phyloP scores from a whole-genome alignment of 768 basidiomycete genomes.

The Tulasnella sp. region DNA sequence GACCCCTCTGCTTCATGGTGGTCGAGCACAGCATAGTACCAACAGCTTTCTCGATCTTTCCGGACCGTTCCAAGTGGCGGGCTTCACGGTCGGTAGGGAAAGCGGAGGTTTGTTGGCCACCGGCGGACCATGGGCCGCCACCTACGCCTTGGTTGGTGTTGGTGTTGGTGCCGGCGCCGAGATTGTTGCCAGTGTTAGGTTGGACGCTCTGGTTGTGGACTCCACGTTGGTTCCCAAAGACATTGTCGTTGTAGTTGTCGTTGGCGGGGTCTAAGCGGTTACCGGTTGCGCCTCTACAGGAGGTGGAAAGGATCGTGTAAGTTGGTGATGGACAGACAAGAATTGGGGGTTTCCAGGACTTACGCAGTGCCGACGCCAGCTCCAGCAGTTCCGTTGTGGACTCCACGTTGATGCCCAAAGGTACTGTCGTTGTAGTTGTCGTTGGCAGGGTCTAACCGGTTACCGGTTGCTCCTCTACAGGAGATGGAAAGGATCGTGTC shows the following conservation, averaged over 20 bases:
- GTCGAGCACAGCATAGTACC: slow-evolving; percentile 6
- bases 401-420: neutral
- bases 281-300: neutral
- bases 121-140: neutral
- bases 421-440: neutral
- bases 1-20: slow-evolving; percentile 10
- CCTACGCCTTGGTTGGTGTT: neutral
- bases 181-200: too few species aligned
- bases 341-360: neutral
- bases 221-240: neutral
- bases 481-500: neutral
- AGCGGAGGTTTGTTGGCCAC: neutral
- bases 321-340: neutral
- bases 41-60: slow-evolving; percentile 9
- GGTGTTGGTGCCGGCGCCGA: neutral
- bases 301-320: neutral
- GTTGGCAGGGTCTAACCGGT: neutral
- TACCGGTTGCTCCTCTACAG: neutral
- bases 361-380: too few species aligned
- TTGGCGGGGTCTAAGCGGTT: neutral
- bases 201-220: neutral
- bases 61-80: neutral
- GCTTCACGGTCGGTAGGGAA: neutral
- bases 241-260: neutral
- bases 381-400: too few species aligned